phyloP scores from a whole-genome alignment of 805 yeast species.

The Myxozyma melibiosi region DNA sequence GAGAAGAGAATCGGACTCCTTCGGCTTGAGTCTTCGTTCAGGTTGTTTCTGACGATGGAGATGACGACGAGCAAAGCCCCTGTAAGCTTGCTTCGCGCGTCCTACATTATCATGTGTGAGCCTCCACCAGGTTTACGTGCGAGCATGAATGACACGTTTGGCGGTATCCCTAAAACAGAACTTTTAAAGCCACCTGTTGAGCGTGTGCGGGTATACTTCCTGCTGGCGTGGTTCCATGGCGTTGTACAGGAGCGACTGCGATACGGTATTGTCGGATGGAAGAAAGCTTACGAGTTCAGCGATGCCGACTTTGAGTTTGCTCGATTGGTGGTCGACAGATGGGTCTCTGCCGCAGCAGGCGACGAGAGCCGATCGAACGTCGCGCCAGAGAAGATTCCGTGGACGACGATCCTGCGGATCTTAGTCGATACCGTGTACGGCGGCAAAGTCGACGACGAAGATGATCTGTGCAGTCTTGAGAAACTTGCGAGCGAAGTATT shows the following conservation, averaged over 20 bases:
- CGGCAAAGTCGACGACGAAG: constrained; percentile 41
- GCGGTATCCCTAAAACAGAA: constrained; percentile 31
- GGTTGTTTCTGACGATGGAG: constrained; percentile 67
- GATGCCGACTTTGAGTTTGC: constrained; percentile 69
- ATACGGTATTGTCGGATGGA: constrained; percentile 65
- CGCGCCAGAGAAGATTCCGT: constrained; percentile 54
- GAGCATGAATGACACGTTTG: constrained; percentile 48
- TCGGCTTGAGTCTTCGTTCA: constrained; percentile 46
- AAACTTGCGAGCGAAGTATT: constrained; percentile 28
- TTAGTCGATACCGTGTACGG: constrained; percentile 65
- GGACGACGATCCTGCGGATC: constrained; percentile 54
- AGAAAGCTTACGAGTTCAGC: constrained; percentile 64
- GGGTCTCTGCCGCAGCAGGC: constrained; percentile 42
- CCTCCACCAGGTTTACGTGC: constrained; percentile 60
- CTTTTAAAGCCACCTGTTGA: constrained; percentile 46
- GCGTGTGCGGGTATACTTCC: constrained; percentile 52
- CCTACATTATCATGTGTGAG: constrained; percentile 64
- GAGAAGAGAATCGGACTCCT: constrained; percentile 50
- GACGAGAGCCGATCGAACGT: constrained; percentile 42
- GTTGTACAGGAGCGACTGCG: constrained; percentile 60
- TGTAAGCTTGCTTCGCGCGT: constrained; percentile 55
- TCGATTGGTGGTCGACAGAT: constrained; percentile 47
- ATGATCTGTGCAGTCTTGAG: constrained; percentile 32
- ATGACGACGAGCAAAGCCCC: constrained; percentile 51
- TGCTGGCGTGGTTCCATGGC: constrained; percentile 72